Percentiles rank a stretch among this genome's conserved stretches.
phyloP scores from a whole-genome alignment of 2,329 filamentous ascomycete species.

The Diaporthe velutina region DNA sequence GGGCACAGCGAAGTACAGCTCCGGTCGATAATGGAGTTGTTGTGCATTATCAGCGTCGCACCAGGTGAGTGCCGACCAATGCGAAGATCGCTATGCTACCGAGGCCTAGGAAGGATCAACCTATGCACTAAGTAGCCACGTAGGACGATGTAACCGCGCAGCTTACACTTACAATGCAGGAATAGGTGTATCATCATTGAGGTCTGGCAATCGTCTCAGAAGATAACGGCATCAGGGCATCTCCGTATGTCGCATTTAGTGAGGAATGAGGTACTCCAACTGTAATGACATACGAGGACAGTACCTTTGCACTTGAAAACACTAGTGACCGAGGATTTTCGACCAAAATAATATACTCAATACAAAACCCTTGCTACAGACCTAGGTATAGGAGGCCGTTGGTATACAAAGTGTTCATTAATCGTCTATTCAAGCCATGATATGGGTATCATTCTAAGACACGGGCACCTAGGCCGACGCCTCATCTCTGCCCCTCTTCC shows the following conservation, averaged over 20 bases:
- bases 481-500: background rate
- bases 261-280: no score
- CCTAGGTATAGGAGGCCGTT: background rate
- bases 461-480: constrained; percentile 28
- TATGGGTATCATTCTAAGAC: background rate
- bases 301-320: no score
- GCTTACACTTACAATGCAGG: background rate
- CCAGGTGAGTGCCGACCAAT: background rate
- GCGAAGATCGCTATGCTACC: background rate
- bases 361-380: no score
- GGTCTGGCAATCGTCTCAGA: no score
- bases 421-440: background rate
- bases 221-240: no score
- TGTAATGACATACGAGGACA: no score
- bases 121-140: background rate
- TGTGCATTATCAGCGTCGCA: constrained; percentile 8
- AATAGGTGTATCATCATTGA: no score
- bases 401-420: constrained; percentile 10
- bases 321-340: no score
- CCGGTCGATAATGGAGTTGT: background rate
- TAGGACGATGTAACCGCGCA: background rate
- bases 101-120: background rate
- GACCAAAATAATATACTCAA: no score
- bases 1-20: background rate
- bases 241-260: no score